These are phyloP conservation scores for Aspergillus biplanus DNA, from an alignment of 495 filamentous ascomycete species.

Conservation along the genomic window DNA sequence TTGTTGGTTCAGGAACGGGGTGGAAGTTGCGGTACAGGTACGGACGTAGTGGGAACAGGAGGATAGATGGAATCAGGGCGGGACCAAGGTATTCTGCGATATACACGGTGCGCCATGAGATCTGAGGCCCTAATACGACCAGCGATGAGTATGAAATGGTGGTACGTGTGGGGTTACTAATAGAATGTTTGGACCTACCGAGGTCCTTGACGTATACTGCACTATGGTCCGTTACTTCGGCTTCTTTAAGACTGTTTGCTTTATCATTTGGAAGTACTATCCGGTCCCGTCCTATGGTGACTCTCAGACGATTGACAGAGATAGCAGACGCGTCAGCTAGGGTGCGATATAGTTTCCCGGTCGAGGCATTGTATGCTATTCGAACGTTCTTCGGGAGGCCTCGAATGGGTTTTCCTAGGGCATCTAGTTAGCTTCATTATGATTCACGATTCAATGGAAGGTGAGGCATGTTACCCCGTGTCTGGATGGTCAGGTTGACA, in stretches of 20 bases:
- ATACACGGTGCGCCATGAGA: slow-evolving; percentile 93
- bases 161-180: background rate
- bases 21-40: slow-evolving; percentile 69
- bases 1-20: slow-evolving; percentile 56
- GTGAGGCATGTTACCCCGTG: too few species aligned
- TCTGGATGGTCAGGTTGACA: too few species aligned
- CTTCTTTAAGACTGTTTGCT: slow-evolving; percentile 62
- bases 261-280: slow-evolving; percentile 70
- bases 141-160: background rate
- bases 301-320: slow-evolving; percentile 64
- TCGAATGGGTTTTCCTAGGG: slow-evolving; percentile 63
- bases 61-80: slow-evolving; percentile 79
- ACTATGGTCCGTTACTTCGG: slow-evolving; percentile 68
- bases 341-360: slow-evolving; percentile 64
- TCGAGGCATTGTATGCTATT: slow-evolving; percentile 60
- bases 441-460: too few species aligned
- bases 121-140: slow-evolving; percentile 71
- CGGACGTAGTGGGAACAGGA: slow-evolving; percentile 69
- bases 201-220: slow-evolving; percentile 91
- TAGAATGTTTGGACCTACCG: slow-evolving; percentile 56
- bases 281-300: slow-evolving; percentile 74
- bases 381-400: slow-evolving; percentile 70
- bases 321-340: slow-evolving; percentile 59
- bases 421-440: too few species aligned
- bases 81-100: slow-evolving; percentile 93